Evolutionary conservation across 305 asterid genomes (phyloP).

Genomic region (Fraxinus sp.): DNA sequence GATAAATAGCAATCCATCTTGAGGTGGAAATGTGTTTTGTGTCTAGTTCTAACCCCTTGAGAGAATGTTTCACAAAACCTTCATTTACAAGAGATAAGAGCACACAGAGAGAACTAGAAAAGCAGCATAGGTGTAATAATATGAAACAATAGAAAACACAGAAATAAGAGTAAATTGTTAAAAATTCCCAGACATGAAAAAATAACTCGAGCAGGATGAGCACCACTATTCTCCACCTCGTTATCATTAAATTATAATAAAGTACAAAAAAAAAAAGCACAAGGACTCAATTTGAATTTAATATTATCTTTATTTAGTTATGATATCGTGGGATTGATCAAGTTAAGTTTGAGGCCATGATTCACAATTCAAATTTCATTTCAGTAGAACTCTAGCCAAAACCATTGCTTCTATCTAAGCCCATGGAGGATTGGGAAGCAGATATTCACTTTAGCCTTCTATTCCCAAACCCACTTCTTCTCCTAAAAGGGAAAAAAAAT

Average conservation of each 20-base stretch:
- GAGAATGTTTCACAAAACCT: not conserved
- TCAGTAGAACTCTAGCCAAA: not conserved
- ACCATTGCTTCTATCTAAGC: not conserved
- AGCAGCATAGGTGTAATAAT: not conserved
- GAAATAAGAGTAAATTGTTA: not conserved
- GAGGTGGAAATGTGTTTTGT: not conserved
- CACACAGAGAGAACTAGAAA: not conserved
- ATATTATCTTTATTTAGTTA: not conserved
- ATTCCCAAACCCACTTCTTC: not conserved
- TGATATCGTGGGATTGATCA: not conserved
- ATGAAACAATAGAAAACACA: not conserved
- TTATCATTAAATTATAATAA: not conserved
- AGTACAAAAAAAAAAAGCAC: not conserved
- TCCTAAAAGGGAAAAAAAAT: not conserved
- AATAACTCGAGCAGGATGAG: not conserved
- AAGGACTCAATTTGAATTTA: not conserved
- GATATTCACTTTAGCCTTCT: not conserved
- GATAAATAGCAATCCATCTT: not conserved
- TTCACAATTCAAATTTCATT: not conserved
- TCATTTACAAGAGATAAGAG: not conserved
- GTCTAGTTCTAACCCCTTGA: conserved; percentile 2
- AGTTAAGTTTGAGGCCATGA: not conserved
- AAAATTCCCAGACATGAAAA: not conserved
- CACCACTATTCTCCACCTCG: not conserved
- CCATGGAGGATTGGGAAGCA: not conserved